Evolutionary conservation across 352 stramenopile genomes (phyloP), one percentile per base, ranked within the genome.

Genomic region (Pelagophyceae sp.): DNA sequence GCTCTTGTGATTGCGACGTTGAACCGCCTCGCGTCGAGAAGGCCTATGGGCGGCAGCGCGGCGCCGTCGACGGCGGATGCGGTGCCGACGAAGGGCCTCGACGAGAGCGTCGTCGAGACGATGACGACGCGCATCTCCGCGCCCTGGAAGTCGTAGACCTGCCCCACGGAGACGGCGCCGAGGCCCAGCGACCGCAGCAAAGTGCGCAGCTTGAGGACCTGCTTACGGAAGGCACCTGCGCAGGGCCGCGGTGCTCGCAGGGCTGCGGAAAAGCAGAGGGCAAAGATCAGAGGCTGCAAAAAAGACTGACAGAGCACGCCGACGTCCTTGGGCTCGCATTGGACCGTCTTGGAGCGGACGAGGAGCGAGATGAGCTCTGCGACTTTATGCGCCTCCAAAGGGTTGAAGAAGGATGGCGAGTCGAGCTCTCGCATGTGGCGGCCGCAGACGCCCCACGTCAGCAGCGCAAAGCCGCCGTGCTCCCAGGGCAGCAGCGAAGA

Each of bases 1-100:
- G 88, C 87, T 29, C 87, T 78, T 27, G 88, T 92, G 31, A 92
- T 75, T 1, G 87, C 86, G n/a, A 92, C 87, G 80, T 93, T 93
- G 78, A 93, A 92, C 1, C 86, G 63, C 78, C 90, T 89, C 63
- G 83, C 75, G 50, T 88, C 71, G n/a, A 91, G 74, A 78, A 91
- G 89, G 25, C 86, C 85, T 37, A 90, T 3, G 3, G 65, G 60
- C 6, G 40, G 60, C 11, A 54, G 45, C 11, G 58, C 11, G 50
- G 64, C 6, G 60, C 19, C 31, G 71, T 50, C 38, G 35, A 23
- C 11, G 35, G 17, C 5, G 60, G 54, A 75, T 27, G 76, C 77
- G 33, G 71, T 72, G 69, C 80, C 76, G 64, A 79, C 45, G 67
- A 76, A 74, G 51, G 82, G 78, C 35, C 76, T 67, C 27, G 29